Evolutionary conservation across 306 rosid genomes (phyloP).

Genomic region (Vachellia pachyceras): DNA sequence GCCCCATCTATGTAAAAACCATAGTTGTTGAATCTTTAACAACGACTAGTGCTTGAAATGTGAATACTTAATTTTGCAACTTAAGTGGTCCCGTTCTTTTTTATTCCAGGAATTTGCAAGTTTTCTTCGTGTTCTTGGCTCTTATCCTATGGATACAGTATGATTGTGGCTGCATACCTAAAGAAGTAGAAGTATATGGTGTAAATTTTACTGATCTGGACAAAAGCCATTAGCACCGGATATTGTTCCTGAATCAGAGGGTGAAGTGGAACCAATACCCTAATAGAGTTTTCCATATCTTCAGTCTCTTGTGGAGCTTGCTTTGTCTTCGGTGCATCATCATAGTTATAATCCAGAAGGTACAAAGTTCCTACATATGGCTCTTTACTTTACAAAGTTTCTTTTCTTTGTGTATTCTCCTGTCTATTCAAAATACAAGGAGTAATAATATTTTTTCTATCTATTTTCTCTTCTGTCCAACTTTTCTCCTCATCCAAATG

Average conservation of each 20-base stretch:
- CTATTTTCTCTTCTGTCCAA: neutral
- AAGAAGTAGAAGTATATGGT: constrained; percentile 21
- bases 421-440: neutral
- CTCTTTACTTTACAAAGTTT: neutral
- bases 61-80: neutral
- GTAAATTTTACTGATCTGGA: constrained; percentile 34
- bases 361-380: neutral
- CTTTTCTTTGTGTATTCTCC: too few relatives aligned
- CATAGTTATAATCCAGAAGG: constrained; percentile 1
- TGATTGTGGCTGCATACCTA: constrained; percentile 22
- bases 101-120: constrained; percentile 64
- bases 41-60: neutral
- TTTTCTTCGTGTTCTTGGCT: constrained; percentile 72
- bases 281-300: constrained; percentile 27
- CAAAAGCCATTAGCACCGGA: constrained; percentile 7
- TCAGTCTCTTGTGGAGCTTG: constrained; percentile 35
- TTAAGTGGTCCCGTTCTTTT: neutral
- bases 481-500: neutral
- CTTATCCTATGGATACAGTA: constrained; percentile 53
- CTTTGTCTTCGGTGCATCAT: constrained; percentile 7
- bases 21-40: neutral
- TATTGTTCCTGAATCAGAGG: neutral
- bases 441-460: neutral
- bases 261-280: neutral
- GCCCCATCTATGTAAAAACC: neutral